phyloP scores from a whole-genome alignment of 2,329 filamentous ascomycete species.

The Blastomyces silverae region DNA sequence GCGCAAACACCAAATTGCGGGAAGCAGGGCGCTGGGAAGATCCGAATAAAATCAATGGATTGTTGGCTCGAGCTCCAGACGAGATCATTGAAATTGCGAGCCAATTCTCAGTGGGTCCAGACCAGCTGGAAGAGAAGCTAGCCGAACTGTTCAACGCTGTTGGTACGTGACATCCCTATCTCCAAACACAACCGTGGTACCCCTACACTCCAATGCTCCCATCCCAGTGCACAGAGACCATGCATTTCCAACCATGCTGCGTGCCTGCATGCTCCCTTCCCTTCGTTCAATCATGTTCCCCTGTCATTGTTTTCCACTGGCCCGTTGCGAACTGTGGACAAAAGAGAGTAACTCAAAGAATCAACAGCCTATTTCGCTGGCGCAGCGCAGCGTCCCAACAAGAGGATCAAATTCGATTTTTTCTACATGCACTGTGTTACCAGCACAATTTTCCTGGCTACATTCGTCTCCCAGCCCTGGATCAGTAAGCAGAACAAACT shows the following conservation, averaged over 20 bases:
- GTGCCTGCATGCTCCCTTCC: neutral
- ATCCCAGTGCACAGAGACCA: neutral
- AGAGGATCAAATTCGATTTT: conserved; percentile 72
- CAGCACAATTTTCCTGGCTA: conserved; percentile 63
- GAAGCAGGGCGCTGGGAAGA: conserved; percentile 49
- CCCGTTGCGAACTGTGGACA: neutral
- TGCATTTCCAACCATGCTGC: neutral
- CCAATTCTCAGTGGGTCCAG: conserved; percentile 51
- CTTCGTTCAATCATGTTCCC: neutral
- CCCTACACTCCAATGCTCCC: neutral
- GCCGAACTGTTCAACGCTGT: conserved; percentile 65
- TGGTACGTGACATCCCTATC: conserved; percentile 33
- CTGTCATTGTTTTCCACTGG: neutral
- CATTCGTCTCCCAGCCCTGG: conserved; percentile 57
- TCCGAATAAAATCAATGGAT: conserved; percentile 62
- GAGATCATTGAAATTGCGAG: conserved; percentile 58
- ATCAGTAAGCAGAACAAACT: conserved; percentile 55
- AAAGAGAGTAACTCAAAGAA: neutral
- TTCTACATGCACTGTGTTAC: conserved; percentile 75
- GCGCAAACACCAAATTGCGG: conserved; percentile 51
- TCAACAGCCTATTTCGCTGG: conserved; percentile 48
- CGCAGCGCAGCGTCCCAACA: conserved; percentile 57
- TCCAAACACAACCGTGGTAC: neutral
- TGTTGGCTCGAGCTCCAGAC: conserved; percentile 56
- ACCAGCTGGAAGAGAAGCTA: conserved; percentile 52